phyloP scores from a whole-genome alignment of 139 green algal genomes.

The Tetraselmis striata region DNA sequence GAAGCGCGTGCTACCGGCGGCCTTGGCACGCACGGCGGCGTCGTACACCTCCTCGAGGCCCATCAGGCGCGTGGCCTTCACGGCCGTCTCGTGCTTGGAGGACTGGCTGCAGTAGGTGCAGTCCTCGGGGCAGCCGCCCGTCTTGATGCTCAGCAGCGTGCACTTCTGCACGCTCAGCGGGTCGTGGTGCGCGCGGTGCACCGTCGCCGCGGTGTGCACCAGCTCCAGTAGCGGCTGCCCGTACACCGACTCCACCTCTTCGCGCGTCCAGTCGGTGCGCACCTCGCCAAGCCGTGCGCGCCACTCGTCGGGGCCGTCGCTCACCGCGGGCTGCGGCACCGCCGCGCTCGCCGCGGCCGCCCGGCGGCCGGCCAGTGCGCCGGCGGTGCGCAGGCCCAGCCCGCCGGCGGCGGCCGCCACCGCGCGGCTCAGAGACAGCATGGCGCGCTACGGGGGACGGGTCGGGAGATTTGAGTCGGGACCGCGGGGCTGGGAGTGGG shows the following conservation, averaged over 20 bases:
- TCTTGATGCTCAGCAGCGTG: constrained; percentile 98
- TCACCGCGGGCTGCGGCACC: background rate
- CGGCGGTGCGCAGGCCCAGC: background rate
- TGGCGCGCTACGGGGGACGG: no score
- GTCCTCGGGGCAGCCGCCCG: constrained; percentile 93
- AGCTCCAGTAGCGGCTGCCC: constrained; percentile 88
- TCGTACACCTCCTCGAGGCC: constrained; percentile 84
- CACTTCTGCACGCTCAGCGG: constrained; percentile 90
- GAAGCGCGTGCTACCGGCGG: constrained; percentile 92
- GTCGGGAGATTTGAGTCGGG: no score
- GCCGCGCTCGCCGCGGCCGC: background rate
- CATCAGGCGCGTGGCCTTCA: constrained; percentile 93
- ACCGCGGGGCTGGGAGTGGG: no score
- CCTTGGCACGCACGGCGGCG: constrained; percentile 76
- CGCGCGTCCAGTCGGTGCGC: constrained; percentile 75
- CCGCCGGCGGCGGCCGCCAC: no score
- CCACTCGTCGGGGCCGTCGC: background rate
- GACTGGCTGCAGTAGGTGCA: constrained; percentile 93
- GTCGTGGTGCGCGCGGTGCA: constrained; percentile 89
- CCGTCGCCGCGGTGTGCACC: constrained; percentile 70
- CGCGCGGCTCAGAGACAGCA: background rate
- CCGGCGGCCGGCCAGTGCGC: background rate
- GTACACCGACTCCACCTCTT: constrained; percentile 86
- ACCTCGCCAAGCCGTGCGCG: constrained; percentile 45
- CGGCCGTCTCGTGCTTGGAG: constrained; percentile 67